A percentile compares a stretch with the other conserved stretches of the same genome.
These are phyloP conservation scores for Globisporangium middletonii DNA, from an alignment of 352 stramenopile genomes.

Conservation along the genomic window DNA sequence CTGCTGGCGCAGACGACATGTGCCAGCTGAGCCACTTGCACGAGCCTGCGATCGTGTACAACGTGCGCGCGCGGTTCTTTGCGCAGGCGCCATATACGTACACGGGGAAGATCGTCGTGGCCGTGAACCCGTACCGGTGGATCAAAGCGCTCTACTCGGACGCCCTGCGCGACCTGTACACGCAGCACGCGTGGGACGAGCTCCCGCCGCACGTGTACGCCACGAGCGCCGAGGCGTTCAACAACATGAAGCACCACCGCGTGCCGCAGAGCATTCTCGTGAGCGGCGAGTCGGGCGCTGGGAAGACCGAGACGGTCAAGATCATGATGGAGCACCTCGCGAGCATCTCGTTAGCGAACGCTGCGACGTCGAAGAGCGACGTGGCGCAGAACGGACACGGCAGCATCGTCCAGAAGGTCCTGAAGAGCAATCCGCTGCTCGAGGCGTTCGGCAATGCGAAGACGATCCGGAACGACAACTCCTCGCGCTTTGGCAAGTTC, in stretches of 20 bases:
- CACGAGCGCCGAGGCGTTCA: constrained; percentile 78
- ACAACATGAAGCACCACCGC: constrained; percentile 70
- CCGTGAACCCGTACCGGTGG: constrained; percentile 95
- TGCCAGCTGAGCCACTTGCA: constrained; percentile 83
- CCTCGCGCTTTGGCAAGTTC: constrained; percentile 93
- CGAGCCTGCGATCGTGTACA: constrained; percentile 91
- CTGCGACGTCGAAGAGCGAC: constrained; percentile 53
- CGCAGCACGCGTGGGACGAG: constrained; percentile 43
- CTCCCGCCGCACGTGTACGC: constrained; percentile 89
- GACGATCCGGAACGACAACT: constrained; percentile 94
- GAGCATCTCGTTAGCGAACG: constrained; percentile 68
- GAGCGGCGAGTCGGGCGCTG: constrained; percentile 83
- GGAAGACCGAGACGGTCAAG: constrained; percentile 95
- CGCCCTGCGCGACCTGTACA: constrained; percentile 68
- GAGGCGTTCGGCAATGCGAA: constrained; percentile 91
- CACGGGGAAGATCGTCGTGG: constrained; percentile 96
- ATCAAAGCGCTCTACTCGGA: constrained; percentile 84
- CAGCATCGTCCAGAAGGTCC: constrained; percentile 79
- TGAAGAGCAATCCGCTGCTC: constrained; percentile 88
- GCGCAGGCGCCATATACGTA: constrained; percentile 93
- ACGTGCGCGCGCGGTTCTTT: constrained; percentile 82
- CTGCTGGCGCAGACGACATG: constrained; percentile 72
- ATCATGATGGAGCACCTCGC: constrained; percentile 96
- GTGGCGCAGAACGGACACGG: constrained; percentile 25
- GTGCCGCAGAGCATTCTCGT: constrained; percentile 83